These are phyloP conservation scores for Fraxinus xanthoxyloides DNA, from an alignment of 305 asterid genomes.

Conservation along the genomic window DNA sequence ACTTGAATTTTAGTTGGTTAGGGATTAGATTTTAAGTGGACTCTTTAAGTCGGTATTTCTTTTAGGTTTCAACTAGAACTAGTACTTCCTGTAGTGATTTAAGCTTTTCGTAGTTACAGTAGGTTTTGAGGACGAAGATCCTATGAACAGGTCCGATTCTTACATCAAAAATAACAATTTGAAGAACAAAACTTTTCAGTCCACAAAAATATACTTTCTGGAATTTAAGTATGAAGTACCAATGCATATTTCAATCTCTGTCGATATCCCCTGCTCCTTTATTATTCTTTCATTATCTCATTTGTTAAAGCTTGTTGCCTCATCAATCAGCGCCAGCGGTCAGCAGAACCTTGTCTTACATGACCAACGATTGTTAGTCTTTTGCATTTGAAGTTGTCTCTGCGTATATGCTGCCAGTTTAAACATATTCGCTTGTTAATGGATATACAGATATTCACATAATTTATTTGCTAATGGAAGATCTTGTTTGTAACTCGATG, in stretches of 20 bases:
- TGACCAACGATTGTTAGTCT: neutral
- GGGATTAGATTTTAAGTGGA: neutral
- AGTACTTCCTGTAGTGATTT: neutral
- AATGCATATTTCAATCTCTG: neutral
- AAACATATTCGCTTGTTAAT: neutral
- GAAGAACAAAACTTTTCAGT: neutral
- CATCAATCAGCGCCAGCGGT: neutral
- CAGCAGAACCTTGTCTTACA: neutral
- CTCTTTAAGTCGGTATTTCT: neutral
- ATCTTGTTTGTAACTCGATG: neutral
- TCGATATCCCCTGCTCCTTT: neutral
- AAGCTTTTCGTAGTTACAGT: neutral
- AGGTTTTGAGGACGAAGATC: neutral
- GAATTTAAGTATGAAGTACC: neutral
- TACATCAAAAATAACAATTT: neutral
- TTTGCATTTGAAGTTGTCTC: neutral
- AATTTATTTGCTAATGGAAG: neutral
- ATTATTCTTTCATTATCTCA: neutral
- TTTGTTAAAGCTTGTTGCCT: neutral
- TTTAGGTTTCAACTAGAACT: neutral
- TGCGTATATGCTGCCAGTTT: neutral
- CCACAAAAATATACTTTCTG: neutral
- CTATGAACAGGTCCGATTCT: neutral
- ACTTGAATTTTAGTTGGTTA: neutral
- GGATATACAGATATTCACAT: neutral